Evolutionary conservation across 2,329 filamentous ascomycete genomes (phyloP), one percentile per base, ranked within the genome.

Genomic region (Calonectria henricotiae): DNA sequence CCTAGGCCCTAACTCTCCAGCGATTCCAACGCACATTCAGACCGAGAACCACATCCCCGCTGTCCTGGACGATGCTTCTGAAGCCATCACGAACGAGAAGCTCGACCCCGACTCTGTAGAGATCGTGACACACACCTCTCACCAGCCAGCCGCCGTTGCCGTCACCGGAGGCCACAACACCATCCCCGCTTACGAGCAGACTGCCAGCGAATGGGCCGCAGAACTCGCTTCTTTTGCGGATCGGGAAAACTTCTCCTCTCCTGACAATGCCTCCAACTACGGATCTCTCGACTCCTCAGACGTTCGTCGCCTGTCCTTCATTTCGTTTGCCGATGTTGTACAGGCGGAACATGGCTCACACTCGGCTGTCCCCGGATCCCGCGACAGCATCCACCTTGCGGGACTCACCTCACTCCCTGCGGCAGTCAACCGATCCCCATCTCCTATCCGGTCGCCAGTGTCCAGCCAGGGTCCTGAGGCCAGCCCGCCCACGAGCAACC

Each of bases 321-420:
- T 98, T 80, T 98, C 95, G 8, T 98, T 98, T 82, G 95, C 96
- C 71, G 96, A 98, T 78, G 94, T 98, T 11, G 94, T 98, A 46
- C 94, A 97, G 80, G 89, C 92, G 39, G 94, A 96, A 80, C 93
- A 96, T 77, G 90, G 89, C 35, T 89, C 91, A 69, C 85, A 86
- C 39, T 84, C 86, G 20, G 83, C 81, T 44, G 81, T 80, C 64
- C 80, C 83, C 43, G 86, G 89, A 55, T 91, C 88, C 75, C 87
- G 92, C 73, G 93, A 96, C 70, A 92, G 91, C 66, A 86, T 93
- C 67, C 91, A 94, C 79, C 83, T 92, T 69, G 88, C 90, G 62
- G 92, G 92, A 13, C 83, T 93, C 23, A 91, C 91, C 8, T 90
- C 90, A 51, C 79, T 93, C 13, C 85, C 88, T 73, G 83, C 76